Evolutionary conservation across 2,329 filamentous ascomycete species (phyloP), one percentile per base, ranked within the genome.

Genomic region (Fonsecaea monophora): DNA sequence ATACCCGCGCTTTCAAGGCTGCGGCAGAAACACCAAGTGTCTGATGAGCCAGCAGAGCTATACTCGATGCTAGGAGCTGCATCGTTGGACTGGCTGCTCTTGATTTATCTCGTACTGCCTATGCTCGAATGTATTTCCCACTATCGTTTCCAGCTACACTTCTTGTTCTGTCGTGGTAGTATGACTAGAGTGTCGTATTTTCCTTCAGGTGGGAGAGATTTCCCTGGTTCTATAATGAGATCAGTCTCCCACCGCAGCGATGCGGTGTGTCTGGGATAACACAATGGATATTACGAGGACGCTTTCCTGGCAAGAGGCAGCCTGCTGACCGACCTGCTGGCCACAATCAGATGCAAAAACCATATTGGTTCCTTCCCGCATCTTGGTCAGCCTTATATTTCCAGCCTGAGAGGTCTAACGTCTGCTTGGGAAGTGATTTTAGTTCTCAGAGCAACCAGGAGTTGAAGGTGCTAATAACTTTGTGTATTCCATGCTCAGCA

Each of bases 1-100:
- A 35, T 48, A 61, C 59, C 30, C 59, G 59, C 53, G 13, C 32
- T 15, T 50, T 48, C 48, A 61, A 53, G 10, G 48, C 45, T 6
- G 48, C 45, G 15, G 59, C 59, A 13, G 59, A 61, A 10, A 53
- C 13, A 2, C 50, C 45, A 1, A 53, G 13, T 15, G 45, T 21
- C 59, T 37, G 53, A 35, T 54, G 32, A 35, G 45, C 59, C 35
- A 61, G 45, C 1, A 61, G 7, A 5, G 21, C 48, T 13, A 42
- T 10, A 13, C 40, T 25, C 2, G 21, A 21, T 1, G 18, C 1
- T 12, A 32, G 42, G 8, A 53, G 32, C 38, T 50, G 25, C 57
- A 60, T 60, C 9, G 13, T 30, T 50, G 45, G 18, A 25, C 21
- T 18, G 8, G 4, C 5, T 48, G n/a, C n/a, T 48, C n/a, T 48